Conservation (phyloP, 371 early-diverging fungal genomes). For the Mucor ambiguus region DNA sequence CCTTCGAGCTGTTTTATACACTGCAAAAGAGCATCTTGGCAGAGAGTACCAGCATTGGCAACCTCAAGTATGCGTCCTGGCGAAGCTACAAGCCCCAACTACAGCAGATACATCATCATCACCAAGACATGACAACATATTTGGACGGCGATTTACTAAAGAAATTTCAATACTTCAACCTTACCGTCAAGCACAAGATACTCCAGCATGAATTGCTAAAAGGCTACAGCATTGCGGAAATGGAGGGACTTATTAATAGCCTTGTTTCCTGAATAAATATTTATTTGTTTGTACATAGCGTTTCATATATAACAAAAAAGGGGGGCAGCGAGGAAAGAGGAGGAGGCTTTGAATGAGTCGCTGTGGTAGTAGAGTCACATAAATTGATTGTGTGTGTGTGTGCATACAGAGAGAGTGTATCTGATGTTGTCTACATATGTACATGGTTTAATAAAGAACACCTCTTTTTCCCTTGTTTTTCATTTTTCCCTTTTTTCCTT, state of each 20-base stretch:
- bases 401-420: no score
- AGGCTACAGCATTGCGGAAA: background rate
- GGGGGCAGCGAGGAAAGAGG: background rate
- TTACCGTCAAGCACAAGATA: constrained; percentile 51
- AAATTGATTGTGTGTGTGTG: background rate
- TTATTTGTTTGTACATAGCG: constrained; percentile 5
- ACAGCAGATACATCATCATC: constrained; percentile 34
- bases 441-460: background rate
- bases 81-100: constrained; percentile 51
- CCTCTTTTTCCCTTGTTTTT: background rate
- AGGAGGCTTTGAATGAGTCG: background rate
- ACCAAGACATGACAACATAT: constrained; percentile 49
- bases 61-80: constrained; percentile 66
- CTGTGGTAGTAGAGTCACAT: constrained; percentile 3
- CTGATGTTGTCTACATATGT: background rate
- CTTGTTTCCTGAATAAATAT: constrained; percentile 11
- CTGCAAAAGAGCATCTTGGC: constrained; percentile 68
- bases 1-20: constrained; percentile 58
- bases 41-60: constrained; percentile 60
- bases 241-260: constrained; percentile 13
- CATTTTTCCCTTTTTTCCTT: background rate
- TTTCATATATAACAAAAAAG: background rate
- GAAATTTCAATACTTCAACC: constrained; percentile 64
- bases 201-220: constrained; percentile 27
- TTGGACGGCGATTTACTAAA: constrained; percentile 93